These are phyloP conservation scores for Gaillardinia entomophila DNA, from an alignment of 805 yeast species.

Conservation along the genomic window DNA sequence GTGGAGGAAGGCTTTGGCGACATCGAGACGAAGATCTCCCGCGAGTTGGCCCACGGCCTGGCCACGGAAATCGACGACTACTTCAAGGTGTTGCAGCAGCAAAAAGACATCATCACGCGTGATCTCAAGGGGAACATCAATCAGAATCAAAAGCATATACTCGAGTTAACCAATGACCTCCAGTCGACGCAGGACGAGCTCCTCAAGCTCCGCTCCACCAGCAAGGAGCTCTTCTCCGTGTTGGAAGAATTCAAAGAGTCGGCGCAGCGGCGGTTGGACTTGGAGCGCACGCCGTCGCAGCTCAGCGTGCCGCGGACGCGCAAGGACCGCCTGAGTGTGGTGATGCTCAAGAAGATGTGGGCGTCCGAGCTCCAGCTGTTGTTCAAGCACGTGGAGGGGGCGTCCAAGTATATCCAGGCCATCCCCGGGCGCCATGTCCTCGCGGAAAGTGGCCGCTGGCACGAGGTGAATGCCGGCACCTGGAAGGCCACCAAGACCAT, in stretches of 20 bases:
- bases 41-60: slow-evolving; percentile 54
- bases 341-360: slow-evolving; percentile 79
- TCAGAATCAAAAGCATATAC: slow-evolving; percentile 57
- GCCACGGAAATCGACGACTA: slow-evolving; percentile 71
- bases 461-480: slow-evolving; percentile 78
- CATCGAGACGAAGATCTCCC: slow-evolving; percentile 11
- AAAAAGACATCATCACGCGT: slow-evolving; percentile 45
- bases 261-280: slow-evolving; percentile 51
- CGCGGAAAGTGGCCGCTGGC: slow-evolving; percentile 79
- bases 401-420: slow-evolving; percentile 71
- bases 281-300: slow-evolving; percentile 23
- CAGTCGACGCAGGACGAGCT: slow-evolving; percentile 60
- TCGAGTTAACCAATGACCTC: slow-evolving; percentile 56
- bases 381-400: slow-evolving; percentile 86
- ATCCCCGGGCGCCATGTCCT: slow-evolving; percentile 76
- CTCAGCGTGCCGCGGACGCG: slow-evolving; percentile 11
- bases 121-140: slow-evolving; percentile 57
- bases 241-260: slow-evolving; percentile 52
- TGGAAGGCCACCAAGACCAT: slow-evolving; percentile 74
- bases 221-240: slow-evolving; percentile 56
- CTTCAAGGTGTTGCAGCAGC: slow-evolving; percentile 45
- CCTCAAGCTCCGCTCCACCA: slow-evolving; percentile 51
- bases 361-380: slow-evolving; percentile 61
- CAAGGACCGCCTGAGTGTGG: slow-evolving; percentile 62
- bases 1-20: slow-evolving; percentile 6